Evolutionary conservation across 306 rosid species (phyloP), one percentile per base, ranked within the genome.

Genomic region (cucumber (Cucumis sativus)): DNA sequence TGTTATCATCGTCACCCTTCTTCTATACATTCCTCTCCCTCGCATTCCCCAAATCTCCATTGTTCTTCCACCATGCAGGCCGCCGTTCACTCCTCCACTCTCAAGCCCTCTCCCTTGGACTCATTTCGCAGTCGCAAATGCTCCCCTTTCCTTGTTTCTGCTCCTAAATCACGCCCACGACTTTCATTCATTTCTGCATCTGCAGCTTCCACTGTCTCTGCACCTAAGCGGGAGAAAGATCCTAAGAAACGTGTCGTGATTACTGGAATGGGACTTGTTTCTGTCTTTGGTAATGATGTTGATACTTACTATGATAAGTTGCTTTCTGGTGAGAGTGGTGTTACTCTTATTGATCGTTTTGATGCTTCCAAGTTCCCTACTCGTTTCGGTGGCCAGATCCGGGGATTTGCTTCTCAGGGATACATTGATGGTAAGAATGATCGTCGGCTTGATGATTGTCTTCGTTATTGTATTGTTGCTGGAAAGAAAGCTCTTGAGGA

Each of bases 341-440:
- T 96, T 79, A 81, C 83, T 2, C 86, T 57, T 7, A 92, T 96
- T 21, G 96, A 96, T 59, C 89, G 98, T 0, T 96, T 91, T 41
- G 98, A 96, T 57, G 98, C 96, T 1, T 92, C 99, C 17, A 96
- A 96, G 85, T 96, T 96, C 41, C 96, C 99, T 7, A 96, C 99
- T 13, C 80, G 98, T 63, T 96, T 96, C 61, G 98, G 90, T 6
- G 98, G 99, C 11, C 98, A 92, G 96, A 96, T 92, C 91, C 97
- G 84, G 0, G 93, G 87, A 14, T 96, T 96, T 78, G 78, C n/a
- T 75, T 82, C 97, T 0, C 83, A 92, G 79, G 99, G 99, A 0
- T 92, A 91, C 84, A 92, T 96, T 79, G 98, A 96, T 18, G 98
- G 98, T 14, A 96, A 96, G 87, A 92, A 96, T 49, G 99, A 96